Conservation (phyloP, 257 asterid genomes). For the Rauvolfia tetraphylla region DNA sequence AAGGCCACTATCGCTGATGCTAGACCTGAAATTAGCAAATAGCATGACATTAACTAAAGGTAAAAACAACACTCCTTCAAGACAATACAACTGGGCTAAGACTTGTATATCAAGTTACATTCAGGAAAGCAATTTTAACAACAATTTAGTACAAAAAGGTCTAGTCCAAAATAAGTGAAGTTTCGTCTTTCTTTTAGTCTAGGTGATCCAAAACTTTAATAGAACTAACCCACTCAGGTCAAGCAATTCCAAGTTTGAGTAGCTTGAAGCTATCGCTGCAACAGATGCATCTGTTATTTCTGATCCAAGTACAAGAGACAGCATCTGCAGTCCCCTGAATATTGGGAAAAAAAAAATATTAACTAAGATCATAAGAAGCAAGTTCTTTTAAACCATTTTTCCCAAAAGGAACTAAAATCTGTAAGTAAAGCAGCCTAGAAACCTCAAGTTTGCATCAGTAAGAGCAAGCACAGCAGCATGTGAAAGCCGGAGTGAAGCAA, state of each 20-base stretch:
- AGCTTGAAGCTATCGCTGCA: constrained; percentile 85
- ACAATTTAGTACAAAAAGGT: background rate
- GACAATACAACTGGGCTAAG: background rate
- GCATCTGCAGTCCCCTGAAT: constrained; percentile 81
- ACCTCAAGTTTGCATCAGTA: constrained; percentile 83
- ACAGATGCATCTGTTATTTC: constrained; percentile 97
- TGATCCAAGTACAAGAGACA: constrained; percentile 90
- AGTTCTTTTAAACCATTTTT: background rate
- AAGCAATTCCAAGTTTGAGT: constrained; percentile 75
- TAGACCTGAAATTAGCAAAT: constrained; percentile 53
- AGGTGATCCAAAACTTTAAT: background rate
- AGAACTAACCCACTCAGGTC: constrained; percentile 92
- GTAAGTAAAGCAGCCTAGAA: constrained; percentile 2
- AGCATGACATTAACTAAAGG: background rate
- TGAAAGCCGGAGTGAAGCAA: constrained; percentile 74
- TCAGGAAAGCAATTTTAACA: background rate
- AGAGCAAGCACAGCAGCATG: constrained; percentile 80
- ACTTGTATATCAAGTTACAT: background rate
- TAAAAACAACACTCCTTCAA: background rate
- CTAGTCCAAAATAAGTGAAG: background rate
- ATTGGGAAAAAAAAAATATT: constrained; percentile 3
- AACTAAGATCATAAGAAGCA: background rate
- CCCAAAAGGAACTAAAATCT: background rate
- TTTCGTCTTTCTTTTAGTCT: background rate
- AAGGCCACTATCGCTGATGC: constrained; percentile 91